Conservation (phyloP, 345 rosid genomes). For the Syzygium aqueum region DNA sequence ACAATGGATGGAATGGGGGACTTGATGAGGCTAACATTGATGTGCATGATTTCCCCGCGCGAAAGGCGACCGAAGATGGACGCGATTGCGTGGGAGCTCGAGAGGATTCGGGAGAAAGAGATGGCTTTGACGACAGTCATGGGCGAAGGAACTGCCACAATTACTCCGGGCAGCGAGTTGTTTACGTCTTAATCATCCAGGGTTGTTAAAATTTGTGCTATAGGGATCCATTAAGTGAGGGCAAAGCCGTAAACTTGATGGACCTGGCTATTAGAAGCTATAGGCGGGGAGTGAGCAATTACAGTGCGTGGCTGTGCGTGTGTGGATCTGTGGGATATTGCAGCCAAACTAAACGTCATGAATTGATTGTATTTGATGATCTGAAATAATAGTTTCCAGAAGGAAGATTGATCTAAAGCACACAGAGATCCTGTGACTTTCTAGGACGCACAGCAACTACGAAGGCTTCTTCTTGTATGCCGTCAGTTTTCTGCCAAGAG, state of each 20-base stretch:
- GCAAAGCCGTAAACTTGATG: background rate
- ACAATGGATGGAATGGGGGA: slow-evolving; percentile 36
- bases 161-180: slow-evolving; percentile 58
- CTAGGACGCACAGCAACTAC: background rate
- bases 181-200: slow-evolving; percentile 11
- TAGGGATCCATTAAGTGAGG: background rate
- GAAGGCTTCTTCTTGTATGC: background rate
- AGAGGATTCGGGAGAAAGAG: slow-evolving; percentile 39
- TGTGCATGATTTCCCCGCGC: slow-evolving; percentile 37
- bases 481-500: background rate
- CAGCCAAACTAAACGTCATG: background rate
- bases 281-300: background rate
- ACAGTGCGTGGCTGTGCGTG: background rate
- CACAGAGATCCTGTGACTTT: background rate
- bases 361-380: background rate
- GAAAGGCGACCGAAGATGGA: slow-evolving; percentile 36
- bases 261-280: background rate
- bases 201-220: background rate
- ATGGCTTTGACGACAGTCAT: slow-evolving; percentile 40
- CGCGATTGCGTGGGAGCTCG: slow-evolving; percentile 35
- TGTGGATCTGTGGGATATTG: background rate
- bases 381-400: background rate
- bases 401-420: background rate
- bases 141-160: slow-evolving; percentile 45
- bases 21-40: slow-evolving; percentile 29